These are phyloP conservation scores for Hypomyces perniciosus DNA, from an alignment of 2,329 filamentous ascomycete genomes.

Conservation along the genomic window DNA sequence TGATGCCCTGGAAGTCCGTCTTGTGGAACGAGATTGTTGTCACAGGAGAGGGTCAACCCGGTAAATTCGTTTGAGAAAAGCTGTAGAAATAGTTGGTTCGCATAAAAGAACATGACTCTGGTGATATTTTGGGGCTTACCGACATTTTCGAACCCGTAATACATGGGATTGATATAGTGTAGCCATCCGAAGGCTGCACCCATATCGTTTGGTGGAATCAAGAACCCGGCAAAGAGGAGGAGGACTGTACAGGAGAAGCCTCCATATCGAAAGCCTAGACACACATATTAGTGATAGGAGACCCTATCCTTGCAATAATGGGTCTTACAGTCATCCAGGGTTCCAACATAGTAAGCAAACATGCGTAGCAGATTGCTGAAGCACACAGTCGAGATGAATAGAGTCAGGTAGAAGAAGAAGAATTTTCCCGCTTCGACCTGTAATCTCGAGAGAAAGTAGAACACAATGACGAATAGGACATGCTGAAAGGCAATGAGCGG, in stretches of 20 bases:
- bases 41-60: no score
- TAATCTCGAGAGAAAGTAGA: slow-evolving; percentile 73
- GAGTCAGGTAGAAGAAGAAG: slow-evolving; percentile 59
- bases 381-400: slow-evolving; percentile 49
- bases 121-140: slow-evolving; percentile 40
- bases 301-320: no score
- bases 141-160: slow-evolving; percentile 59
- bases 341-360: slow-evolving; percentile 50
- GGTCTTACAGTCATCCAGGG: slow-evolving; percentile 46
- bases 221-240: background rate
- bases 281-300: no score
- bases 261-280: no score
- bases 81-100: no score
- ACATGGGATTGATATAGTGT: slow-evolving; percentile 57
- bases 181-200: slow-evolving; percentile 54
- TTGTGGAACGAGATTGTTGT: no score
- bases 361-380: slow-evolving; percentile 54
- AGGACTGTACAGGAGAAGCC: no score
- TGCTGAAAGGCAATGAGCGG: slow-evolving; percentile 54
- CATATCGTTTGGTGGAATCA: slow-evolving; percentile 44
- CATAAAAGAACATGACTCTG: no score
- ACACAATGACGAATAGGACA: slow-evolving; percentile 59
- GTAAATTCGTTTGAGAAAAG: no score
- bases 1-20: no score
- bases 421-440: slow-evolving; percentile 58